phyloP scores from a whole-genome alignment of 2,329 filamentous ascomycete genomes.

The Ophiostoma triangulosporum region DNA sequence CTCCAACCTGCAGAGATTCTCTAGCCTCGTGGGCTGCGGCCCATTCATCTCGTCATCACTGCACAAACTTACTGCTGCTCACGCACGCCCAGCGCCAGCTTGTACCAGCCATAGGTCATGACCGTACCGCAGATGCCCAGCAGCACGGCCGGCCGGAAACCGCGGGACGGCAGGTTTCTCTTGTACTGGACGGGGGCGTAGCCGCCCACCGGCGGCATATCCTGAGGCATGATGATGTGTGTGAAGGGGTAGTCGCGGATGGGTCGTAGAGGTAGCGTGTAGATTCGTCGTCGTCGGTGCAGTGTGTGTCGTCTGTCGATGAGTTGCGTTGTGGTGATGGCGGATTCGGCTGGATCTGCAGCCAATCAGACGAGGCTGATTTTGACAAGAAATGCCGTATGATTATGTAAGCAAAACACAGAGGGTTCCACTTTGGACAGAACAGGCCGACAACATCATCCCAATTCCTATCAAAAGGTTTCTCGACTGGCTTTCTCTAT shows the following conservation, averaged over 20 bases:
- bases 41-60: constrained; percentile 12
- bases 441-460: background rate
- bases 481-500: no score
- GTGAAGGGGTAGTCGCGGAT: background rate
- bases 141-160: constrained; percentile 73
- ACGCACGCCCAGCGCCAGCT: constrained; percentile 65
- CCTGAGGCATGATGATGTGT: constrained; percentile 67
- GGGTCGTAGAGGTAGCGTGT: background rate
- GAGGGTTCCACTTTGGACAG: background rate
- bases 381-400: background rate
- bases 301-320: background rate
- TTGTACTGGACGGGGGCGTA: constrained; percentile 97
- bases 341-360: background rate
- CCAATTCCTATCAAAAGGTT: no score
- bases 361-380: background rate
- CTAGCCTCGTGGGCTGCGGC: no score
- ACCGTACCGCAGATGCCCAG: constrained; percentile 63
- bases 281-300: background rate
- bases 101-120: constrained; percentile 87
- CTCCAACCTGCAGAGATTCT: no score
- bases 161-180: constrained; percentile 80
- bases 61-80: constrained; percentile 94
- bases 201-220: constrained; percentile 90
- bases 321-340: background rate
- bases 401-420: background rate